Base-by-base conservation (phyloP, 352 stramenopile genomes). In the Globisporangium apiculatum region DNA sequence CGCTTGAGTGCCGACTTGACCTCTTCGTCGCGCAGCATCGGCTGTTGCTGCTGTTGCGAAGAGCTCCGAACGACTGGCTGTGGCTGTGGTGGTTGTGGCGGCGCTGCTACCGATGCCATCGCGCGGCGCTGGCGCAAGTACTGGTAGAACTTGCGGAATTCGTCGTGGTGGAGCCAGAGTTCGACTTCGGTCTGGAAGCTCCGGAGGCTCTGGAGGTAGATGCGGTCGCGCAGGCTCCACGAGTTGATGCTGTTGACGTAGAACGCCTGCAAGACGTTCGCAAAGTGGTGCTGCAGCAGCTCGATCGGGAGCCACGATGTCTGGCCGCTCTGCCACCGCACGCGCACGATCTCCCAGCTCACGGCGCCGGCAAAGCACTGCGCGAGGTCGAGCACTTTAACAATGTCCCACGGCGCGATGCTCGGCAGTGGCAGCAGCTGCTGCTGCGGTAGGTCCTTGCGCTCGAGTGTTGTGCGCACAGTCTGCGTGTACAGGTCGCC, bases 161-260 rank as follows among this genome's bases (percentile, higher is more conserved):
- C 81, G 2, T 66, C 43, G 40, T 91, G 81, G 18, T 83, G 79
- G 45, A 87, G 72, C 81, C 81, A 91, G 11, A 89, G 58, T 60
- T 91, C 79, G 14, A 88, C 74, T 52, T 91, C 81, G 1, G 81
- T 91, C 38, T 64, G 68, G 53, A 73, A 83, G 3, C 37, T 46
- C 12, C 45, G 48, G 10, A 86, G 65, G 40, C 68, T 86, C 9
- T 66, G 55, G 1, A 65, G 60, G 36, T 71, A 62, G 35, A 89
- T 58, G 38, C 81, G 79, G 24, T 67, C 55, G 41, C 72, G 67
- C 47, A 88, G 81, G 6, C 57, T 67, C 81, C 81, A 91, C 42
- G 81, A 91, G 60, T 91, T 91, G 61, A 88, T 74, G 35, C 63
- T 84, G 54, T 82, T 87, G 47, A 89, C 79, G 51, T 87, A 91